Evolutionary conservation across 345 rosid species (phyloP).

Genomic region (Camelina neglecta): DNA sequence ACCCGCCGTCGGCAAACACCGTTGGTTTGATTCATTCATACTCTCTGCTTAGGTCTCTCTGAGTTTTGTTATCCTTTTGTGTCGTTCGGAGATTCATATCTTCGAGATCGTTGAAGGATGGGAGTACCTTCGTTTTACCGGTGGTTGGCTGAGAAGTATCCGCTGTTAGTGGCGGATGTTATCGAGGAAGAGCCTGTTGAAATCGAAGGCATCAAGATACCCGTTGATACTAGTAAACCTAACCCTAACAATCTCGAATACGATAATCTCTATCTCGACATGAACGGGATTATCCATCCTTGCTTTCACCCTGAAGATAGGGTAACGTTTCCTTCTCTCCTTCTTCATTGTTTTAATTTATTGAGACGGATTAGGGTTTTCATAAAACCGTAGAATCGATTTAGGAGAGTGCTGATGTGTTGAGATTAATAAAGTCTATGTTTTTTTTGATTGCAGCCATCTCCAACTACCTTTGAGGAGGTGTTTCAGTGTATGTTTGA

Average conservation of each 20-base stretch:
- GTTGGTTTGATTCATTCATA: neutral
- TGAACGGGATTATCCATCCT: constrained; percentile 99
- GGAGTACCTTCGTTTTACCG: constrained; percentile 98
- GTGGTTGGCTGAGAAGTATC: constrained; percentile 98
- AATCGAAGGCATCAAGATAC: constrained; percentile 77
- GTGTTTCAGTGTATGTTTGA: constrained; percentile 94
- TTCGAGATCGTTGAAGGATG: constrained; percentile 51
- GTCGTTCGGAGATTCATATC: constrained; percentile 1
- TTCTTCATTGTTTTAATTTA: neutral
- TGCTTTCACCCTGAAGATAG: constrained; percentile 98
- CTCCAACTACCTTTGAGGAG: constrained; percentile 81
- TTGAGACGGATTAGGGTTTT: constrained; percentile 9
- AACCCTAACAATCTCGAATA: constrained; percentile 85
- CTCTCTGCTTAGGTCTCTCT: constrained; percentile 13
- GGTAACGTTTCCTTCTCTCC: constrained; percentile 46
- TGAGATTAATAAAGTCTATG: too few relatives aligned
- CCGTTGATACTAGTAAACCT: constrained; percentile 90
- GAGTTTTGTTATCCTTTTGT: neutral
- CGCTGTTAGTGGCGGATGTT: constrained; percentile 75
- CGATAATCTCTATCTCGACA: constrained; percentile 95
- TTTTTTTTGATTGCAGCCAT: constrained; percentile 58
- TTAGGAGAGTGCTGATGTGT: neutral
- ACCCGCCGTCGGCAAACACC: constrained; percentile 46
- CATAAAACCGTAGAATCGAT: neutral
- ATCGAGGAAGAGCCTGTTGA: constrained; percentile 88